These are phyloP conservation scores for Saccharomycopsis javanensis DNA, from an alignment of 805 yeast genomes.

Conservation along the genomic window DNA sequence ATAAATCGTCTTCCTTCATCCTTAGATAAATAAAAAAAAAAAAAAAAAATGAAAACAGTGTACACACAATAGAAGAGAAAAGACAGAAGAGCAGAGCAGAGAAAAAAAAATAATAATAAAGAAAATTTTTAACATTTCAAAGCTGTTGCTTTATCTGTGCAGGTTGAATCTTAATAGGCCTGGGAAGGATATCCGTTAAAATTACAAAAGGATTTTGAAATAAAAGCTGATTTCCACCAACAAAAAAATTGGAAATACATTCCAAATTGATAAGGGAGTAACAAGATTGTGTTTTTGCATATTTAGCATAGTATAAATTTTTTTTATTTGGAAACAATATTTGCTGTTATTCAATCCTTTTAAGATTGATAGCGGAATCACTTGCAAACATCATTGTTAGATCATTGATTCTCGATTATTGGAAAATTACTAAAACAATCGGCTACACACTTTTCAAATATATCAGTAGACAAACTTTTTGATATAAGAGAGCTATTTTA, in stretches of 20 bases:
- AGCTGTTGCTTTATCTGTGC: background rate
- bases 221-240: background rate
- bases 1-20: background rate
- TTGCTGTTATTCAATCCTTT: too few species aligned
- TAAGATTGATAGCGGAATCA: too few species aligned
- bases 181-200: background rate
- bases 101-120: background rate
- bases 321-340: too few species aligned
- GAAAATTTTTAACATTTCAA: background rate
- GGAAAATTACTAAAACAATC: too few species aligned
- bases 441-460: too few species aligned
- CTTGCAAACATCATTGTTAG: too few species aligned
- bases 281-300: background rate
- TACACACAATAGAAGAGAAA: background rate
- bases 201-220: background rate
- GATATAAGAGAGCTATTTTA: background rate
- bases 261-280: too few species aligned
- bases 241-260: background rate
- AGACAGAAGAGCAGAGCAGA: slow-evolving; percentile 2
- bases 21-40: background rate
- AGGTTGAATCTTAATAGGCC: background rate
- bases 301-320: background rate
- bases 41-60: background rate
- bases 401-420: too few species aligned
- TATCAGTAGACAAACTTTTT: too few species aligned